These are phyloP conservation scores for Epichloe sp. DNA, from an alignment of 2,329 filamentous ascomycete species.

Conservation along the genomic window DNA sequence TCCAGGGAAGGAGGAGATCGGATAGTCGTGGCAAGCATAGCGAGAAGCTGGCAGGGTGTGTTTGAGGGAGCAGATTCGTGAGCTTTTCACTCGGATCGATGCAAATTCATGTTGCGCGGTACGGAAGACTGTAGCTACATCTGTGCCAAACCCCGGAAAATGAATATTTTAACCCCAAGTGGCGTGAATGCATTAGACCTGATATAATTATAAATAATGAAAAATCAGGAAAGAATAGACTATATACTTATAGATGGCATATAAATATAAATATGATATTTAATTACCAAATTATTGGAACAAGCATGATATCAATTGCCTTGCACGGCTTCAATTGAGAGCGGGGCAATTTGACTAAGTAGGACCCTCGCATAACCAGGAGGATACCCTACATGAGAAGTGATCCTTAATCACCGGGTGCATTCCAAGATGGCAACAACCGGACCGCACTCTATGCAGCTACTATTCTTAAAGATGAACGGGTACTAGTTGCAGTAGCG, in stretches of 20 bases:
- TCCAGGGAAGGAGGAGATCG: conserved; percentile 39
- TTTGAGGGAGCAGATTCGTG: background rate
- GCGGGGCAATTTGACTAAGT: too few species aligned
- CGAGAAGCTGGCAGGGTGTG: background rate
- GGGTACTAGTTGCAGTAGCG: conserved; percentile 3
- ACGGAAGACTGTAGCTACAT: too few species aligned
- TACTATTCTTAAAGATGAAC: conserved; percentile 11
- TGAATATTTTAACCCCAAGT: too few species aligned
- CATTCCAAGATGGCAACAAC: conserved; percentile 12
- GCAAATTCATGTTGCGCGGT: too few species aligned
- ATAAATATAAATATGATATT: too few species aligned
- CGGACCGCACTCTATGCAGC: conserved; percentile 8
- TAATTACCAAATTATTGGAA: too few species aligned
- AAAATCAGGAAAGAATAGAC: rapidly evolving
- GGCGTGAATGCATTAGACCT: too few species aligned
- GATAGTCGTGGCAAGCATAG: conserved; percentile 41
- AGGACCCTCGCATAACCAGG: too few species aligned
- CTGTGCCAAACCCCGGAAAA: too few species aligned
- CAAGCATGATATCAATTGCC: background rate
- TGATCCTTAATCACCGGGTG: conserved; percentile 10
- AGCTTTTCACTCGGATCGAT: background rate
- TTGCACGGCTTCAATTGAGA: too few species aligned
- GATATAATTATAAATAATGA: too few species aligned
- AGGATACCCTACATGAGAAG: conserved; percentile 1
- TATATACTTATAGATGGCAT: too few species aligned